Percentiles rank a stretch among this genome's conserved stretches.
Evolutionary conservation across 2,329 filamentous ascomycete genomes (phyloP).

Genomic region (Penicillium fuscoglaucum): DNA sequence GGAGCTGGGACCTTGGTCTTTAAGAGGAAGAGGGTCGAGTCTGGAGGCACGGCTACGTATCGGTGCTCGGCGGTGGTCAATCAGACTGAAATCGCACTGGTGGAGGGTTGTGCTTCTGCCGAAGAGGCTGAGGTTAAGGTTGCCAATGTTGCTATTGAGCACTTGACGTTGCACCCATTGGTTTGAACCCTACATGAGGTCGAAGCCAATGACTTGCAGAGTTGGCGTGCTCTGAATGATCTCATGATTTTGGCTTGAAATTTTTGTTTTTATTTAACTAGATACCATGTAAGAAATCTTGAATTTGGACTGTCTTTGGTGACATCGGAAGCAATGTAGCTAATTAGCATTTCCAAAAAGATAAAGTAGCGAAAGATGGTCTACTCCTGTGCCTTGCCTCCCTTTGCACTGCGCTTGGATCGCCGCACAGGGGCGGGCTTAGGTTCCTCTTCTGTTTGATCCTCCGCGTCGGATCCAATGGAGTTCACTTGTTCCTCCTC

Average conservation of each 20-base stretch:
- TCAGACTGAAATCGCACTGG: conserved; percentile 18
- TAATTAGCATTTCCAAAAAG: not conserved
- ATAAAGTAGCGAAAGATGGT: not conserved
- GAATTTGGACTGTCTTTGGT: not conserved
- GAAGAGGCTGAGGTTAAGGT: conserved; percentile 36
- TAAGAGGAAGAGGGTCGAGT: conserved; percentile 16
- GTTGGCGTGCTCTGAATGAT: not conserved
- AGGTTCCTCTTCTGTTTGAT: conserved; percentile 15
- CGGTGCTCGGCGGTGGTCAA: conserved; percentile 21
- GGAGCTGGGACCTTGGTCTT: conserved; percentile 14
- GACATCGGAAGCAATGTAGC: not conserved
- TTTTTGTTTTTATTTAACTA: not conserved
- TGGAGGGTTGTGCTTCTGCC: conserved; percentile 26
- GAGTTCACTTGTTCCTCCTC: conserved; percentile 32
- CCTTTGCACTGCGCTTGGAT: conserved; percentile 30
- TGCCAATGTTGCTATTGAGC: conserved; percentile 21
- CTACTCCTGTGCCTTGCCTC: conserved; percentile 26
- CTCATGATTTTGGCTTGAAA: not conserved
- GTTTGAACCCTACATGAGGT: not conserved
- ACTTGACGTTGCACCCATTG: conserved; percentile 5
- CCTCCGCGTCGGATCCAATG: conserved; percentile 24
- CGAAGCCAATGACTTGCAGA: not conserved
- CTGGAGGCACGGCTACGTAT: conserved; percentile 23
- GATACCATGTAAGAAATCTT: not conserved
- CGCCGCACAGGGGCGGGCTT: conserved; percentile 20